Percentiles rank a stretch among this genome's conserved stretches.
phyloP scores from a whole-genome alignment of 345 rosid genomes.

The Eucalyptus cloeziana region DNA sequence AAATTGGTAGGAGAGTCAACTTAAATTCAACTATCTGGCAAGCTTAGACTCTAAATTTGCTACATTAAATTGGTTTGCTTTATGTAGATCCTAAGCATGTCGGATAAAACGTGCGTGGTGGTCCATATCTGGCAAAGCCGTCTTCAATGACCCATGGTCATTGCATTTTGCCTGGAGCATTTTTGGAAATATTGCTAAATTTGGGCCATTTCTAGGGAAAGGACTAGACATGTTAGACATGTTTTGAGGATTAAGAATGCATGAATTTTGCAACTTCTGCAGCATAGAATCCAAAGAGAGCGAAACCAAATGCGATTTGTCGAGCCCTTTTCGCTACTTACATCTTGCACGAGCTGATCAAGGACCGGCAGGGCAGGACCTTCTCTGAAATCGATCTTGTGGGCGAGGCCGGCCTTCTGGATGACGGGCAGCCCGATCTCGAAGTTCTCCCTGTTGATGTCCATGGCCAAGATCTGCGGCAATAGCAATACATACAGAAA shows the following conservation, averaged over 20 bases:
- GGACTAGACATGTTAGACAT: background rate
- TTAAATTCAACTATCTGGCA: background rate
- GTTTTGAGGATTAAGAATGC: background rate
- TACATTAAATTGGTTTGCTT: background rate
- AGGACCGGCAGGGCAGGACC: slow-evolving; percentile 98
- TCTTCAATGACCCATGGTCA: background rate
- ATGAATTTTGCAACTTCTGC: background rate
- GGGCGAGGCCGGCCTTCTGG: slow-evolving; percentile 88
- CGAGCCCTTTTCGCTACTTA: slow-evolving; percentile 7
- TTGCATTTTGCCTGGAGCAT: background rate
- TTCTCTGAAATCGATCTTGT: slow-evolving; percentile 90
- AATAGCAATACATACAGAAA: background rate
- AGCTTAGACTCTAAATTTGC: background rate
- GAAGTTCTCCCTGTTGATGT: slow-evolving; percentile 76
- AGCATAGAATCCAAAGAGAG: background rate
- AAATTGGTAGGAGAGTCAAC: background rate
- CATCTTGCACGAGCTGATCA: slow-evolving; percentile 72
- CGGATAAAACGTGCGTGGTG: background rate
- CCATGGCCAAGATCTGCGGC: slow-evolving; percentile 88
- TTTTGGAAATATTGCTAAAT: background rate
- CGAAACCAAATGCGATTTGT: background rate
- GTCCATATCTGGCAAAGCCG: background rate
- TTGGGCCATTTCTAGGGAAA: background rate
- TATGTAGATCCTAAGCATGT: background rate
- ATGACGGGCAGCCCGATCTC: slow-evolving; percentile 89